A percentile compares a stretch with the other conserved stretches of the same genome.
Evolutionary conservation across 345 rosid genomes (phyloP).

Genomic region (Pseudoturritis turrita): DNA sequence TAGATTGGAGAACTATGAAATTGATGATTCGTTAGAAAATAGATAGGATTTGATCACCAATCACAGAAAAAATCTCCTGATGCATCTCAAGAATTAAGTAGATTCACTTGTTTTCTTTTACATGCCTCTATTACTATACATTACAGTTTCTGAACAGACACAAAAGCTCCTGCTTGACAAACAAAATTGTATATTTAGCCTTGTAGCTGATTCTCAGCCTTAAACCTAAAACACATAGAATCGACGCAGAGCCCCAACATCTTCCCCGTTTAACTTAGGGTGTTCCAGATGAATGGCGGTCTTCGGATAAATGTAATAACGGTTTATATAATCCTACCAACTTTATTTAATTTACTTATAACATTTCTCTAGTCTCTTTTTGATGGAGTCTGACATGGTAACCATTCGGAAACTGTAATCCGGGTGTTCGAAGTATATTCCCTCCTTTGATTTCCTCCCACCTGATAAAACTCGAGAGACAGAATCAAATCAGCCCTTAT

Average conservation of each 20-base stretch:
- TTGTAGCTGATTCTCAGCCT: slow-evolving; percentile 9
- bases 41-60: background rate
- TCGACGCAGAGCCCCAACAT: background rate
- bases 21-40: background rate
- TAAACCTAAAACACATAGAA: slow-evolving; percentile 14
- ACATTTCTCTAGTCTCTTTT: slow-evolving; percentile 29
- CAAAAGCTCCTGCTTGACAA: slow-evolving; percentile 3
- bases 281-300: background rate
- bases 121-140: slow-evolving; percentile 22
- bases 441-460: slow-evolving; percentile 78
- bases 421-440: slow-evolving; percentile 69
- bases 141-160: slow-evolving; percentile 16
- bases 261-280: slow-evolving; percentile 4
- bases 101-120: background rate
- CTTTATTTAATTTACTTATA: background rate
- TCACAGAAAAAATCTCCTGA: slow-evolving; percentile 6
- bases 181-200: slow-evolving; percentile 20
- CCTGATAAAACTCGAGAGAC: slow-evolving; percentile 38
- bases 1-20: background rate
- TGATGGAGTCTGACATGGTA: slow-evolving; percentile 52
- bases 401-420: slow-evolving; percentile 87
- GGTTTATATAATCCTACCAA: background rate
- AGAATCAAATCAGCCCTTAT: slow-evolving; percentile 12
- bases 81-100: slow-evolving; percentile 3
- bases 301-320: background rate